Evolutionary conservation across 768 basidiomycete genomes (phyloP).

Genomic region (Cantharellus cinnabarinus): DNA sequence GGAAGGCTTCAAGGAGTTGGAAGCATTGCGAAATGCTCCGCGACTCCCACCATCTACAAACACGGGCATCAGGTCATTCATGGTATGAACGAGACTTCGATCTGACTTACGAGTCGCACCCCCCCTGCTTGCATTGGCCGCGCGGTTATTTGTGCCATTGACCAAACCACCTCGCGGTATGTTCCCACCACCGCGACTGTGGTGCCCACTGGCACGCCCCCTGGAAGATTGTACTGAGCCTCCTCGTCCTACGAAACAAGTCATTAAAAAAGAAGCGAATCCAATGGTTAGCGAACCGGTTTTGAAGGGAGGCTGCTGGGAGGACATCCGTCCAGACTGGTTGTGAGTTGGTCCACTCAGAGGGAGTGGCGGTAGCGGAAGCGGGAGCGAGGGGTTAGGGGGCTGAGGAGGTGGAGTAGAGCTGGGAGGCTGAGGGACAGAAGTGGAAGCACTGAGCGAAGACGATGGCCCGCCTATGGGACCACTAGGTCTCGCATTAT

Average conservation of each 20-base stretch:
- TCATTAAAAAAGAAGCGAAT: too few species aligned
- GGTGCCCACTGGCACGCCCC: slow-evolving; percentile 16
- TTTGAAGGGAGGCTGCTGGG: background rate
- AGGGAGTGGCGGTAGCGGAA: background rate
- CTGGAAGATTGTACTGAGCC: background rate
- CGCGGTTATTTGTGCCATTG: background rate
- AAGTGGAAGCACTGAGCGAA: slow-evolving; percentile 26
- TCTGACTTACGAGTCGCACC: background rate
- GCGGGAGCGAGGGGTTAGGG: background rate
- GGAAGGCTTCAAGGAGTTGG: slow-evolving; percentile 1
- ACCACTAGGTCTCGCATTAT: slow-evolving; percentile 15
- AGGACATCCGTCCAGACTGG: background rate
- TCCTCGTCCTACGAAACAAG: background rate
- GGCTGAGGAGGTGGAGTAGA: background rate
- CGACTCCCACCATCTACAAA: slow-evolving; percentile 2
- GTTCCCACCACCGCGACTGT: slow-evolving; percentile 17
- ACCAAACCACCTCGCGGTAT: slow-evolving; percentile 21
- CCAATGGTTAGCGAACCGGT: background rate
- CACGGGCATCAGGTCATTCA: background rate
- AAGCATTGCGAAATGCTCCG: background rate
- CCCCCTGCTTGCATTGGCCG: background rate
- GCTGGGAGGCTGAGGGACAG: slow-evolving; percentile 11
- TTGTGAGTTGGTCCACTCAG: background rate
- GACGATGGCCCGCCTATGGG: slow-evolving; percentile 24
- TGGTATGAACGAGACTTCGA: background rate